Conservation (phyloP, 352 stramenopile genomes). For the Globisporangium lucens region DNA sequence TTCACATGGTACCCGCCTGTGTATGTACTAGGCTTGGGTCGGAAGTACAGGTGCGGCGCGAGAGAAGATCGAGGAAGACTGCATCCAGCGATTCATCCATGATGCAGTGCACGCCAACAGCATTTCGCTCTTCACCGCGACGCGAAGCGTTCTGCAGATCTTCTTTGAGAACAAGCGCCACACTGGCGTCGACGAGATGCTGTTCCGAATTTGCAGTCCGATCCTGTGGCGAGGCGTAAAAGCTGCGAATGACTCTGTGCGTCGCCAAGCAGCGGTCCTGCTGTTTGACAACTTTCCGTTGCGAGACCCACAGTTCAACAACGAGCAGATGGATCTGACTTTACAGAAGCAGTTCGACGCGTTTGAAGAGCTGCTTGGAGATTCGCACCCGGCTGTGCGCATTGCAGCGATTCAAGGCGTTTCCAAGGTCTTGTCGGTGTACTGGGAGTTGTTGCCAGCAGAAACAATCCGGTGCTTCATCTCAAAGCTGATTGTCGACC, state of each 20-base stretch:
- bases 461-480: constrained; percentile 84
- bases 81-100: constrained; percentile 76
- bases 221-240: constrained; percentile 85
- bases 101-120: constrained; percentile 72
- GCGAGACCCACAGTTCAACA: constrained; percentile 73
- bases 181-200: constrained; percentile 78
- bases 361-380: constrained; percentile 70
- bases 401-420: constrained; percentile 81
- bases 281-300: constrained; percentile 85
- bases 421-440: constrained; percentile 77
- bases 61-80: constrained; percentile 80
- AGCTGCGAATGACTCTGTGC: constrained; percentile 78
- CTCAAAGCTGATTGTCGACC: constrained; percentile 74
- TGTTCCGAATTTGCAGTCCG: constrained; percentile 78
- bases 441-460: constrained; percentile 79
- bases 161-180: constrained; percentile 88
- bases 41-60: constrained; percentile 45
- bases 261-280: constrained; percentile 74
- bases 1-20: background rate
- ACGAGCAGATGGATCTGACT: constrained; percentile 65
- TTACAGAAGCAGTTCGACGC: constrained; percentile 85
- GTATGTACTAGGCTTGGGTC: constrained; percentile 44
- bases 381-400: constrained; percentile 71
- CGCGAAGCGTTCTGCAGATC: constrained; percentile 68
- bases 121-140: constrained; percentile 59